Evolutionary conservation across 768 basidiomycete species (phyloP).

Genomic region (Suillus clintonianus): DNA sequence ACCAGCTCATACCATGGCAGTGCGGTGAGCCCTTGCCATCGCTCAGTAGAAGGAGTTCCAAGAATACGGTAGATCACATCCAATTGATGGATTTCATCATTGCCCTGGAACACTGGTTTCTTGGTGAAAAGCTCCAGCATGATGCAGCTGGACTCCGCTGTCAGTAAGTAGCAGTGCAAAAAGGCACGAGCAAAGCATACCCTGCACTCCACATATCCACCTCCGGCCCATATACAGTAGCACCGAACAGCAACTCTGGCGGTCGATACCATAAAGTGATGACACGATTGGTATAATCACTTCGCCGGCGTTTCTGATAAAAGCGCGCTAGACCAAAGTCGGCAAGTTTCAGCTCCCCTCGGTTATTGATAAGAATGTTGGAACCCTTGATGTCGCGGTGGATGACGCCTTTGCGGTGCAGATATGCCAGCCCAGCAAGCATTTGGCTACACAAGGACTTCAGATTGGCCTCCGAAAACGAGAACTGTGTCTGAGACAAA

Average conservation of each 20-base stretch:
- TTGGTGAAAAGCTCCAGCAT: conserved; percentile 97
- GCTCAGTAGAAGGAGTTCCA: conserved; percentile 81
- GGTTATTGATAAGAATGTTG: conserved; percentile 91
- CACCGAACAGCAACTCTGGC: conserved; percentile 92
- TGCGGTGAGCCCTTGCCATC: conserved; percentile 81
- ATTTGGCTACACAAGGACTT: conserved; percentile 97
- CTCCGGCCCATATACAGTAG: conserved; percentile 94
- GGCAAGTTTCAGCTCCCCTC: conserved; percentile 91
- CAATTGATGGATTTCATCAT: conserved; percentile 96
- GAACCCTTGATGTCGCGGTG: conserved; percentile 99
- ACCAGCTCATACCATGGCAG: conserved; percentile 99
- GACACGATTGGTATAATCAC: conserved; percentile 98
- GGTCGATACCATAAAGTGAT: conserved; percentile 99
- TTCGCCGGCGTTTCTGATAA: conserved; percentile 86
- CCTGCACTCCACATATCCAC: conserved; percentile 99
- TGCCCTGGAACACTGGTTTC: conserved; percentile 97
- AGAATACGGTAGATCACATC: conserved; percentile 90
- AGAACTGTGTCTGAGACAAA: conserved; percentile 86
- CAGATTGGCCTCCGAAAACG: conserved; percentile 82
- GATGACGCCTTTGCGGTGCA: conserved; percentile 94
- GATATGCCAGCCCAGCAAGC: conserved; percentile 90
- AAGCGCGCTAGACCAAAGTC: conserved; percentile 98
- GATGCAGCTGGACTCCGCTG: conserved; percentile 69
- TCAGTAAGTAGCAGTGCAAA: neutral
- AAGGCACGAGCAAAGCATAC: conserved; percentile 43